A percentile compares a stretch with the other conserved stretches of the same genome.
Conservation (phyloP, 768 basidiomycete genomes). For the Kwoniella bestiolae region DNA sequence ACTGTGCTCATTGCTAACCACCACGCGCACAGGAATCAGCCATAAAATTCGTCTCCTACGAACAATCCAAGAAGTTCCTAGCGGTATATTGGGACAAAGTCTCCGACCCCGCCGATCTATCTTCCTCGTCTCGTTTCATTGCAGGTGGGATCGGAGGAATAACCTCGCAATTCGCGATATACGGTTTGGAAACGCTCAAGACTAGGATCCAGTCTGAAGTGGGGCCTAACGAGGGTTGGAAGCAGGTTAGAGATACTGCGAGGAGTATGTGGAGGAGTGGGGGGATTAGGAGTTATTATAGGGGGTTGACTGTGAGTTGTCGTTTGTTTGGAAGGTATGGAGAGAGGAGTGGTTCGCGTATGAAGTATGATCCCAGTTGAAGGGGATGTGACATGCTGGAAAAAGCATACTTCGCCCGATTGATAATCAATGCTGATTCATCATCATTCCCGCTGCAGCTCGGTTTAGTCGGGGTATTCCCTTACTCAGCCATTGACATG, state of each 20-base stretch:
- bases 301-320: slow-evolving; percentile 77
- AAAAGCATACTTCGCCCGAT: no score
- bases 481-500: slow-evolving; percentile 86
- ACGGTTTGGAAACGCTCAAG: slow-evolving; percentile 96
- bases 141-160: slow-evolving; percentile 97
- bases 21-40: slow-evolving; percentile 71
- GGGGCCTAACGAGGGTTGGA: slow-evolving; percentile 59
- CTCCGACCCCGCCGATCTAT: slow-evolving; percentile 84
- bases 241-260: slow-evolving; percentile 65
- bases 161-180: slow-evolving; percentile 68
- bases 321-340: neutral
- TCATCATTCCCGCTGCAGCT: slow-evolving; percentile 63
- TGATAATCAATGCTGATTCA: neutral
- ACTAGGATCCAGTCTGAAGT: slow-evolving; percentile 95
- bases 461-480: slow-evolving; percentile 94
- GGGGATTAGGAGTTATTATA: slow-evolving; percentile 81
- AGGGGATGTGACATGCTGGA: no score
- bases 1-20: slow-evolving; percentile 12
- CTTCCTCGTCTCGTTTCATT: slow-evolving; percentile 87
- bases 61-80: slow-evolving; percentile 92
- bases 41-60: slow-evolving; percentile 96
- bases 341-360: neutral
- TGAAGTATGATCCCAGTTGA: no score
- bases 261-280: slow-evolving; percentile 78
- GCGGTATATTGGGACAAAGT: slow-evolving; percentile 90